Base-by-base conservation (phyloP, 345 rosid species). In the Hypericum perforatum region DNA sequence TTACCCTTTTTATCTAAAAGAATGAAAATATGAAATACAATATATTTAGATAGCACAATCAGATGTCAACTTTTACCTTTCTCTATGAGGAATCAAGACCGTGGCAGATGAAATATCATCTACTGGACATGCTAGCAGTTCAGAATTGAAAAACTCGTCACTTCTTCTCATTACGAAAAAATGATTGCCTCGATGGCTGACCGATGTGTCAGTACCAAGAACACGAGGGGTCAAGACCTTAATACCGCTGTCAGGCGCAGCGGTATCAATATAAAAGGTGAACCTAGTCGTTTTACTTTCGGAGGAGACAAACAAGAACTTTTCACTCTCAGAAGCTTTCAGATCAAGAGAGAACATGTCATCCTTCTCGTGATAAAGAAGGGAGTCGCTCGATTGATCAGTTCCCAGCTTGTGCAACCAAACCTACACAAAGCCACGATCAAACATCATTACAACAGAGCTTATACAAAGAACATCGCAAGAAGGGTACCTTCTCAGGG, bases 381-480 rank as follows among this genome's bases (percentile, higher is more conserved):
- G 79, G 11, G 61, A 46, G 63, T 91, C 98, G 64, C 58, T 75
- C 39, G 77, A 68, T 46, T 81, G 96, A 37, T 79, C 84, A 0
- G 89, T 72, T 54, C 80, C 96, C 79, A 91, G 51, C 77, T 78
- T 81, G 71, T 91, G 98, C 54, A 87, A 71, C 98, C 98, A 91
- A 41, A 66, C 92, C 96, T 91, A 63, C 61, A n/a, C n/a, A n/a
- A n/a, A n/a, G n/a, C n/a, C n/a, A n/a, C n/a, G n/a, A n/a, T n/a
- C n/a, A n/a, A n/a, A n/a, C n/a, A n/a, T n/a, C n/a, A n/a, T n/a
- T n/a, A n/a, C n/a, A n/a, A n/a, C n/a, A n/a, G n/a, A n/a, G n/a
- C n/a, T n/a, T n/a, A n/a, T n/a, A n/a, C n/a, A n/a, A n/a, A n/a
- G n/a, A n/a, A n/a, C n/a, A n/a, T n/a, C n/a, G n/a, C n/a, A n/a